Conservation (phyloP, 2,329 filamentous ascomycete species). For the Verticillium dahliae region DNA sequence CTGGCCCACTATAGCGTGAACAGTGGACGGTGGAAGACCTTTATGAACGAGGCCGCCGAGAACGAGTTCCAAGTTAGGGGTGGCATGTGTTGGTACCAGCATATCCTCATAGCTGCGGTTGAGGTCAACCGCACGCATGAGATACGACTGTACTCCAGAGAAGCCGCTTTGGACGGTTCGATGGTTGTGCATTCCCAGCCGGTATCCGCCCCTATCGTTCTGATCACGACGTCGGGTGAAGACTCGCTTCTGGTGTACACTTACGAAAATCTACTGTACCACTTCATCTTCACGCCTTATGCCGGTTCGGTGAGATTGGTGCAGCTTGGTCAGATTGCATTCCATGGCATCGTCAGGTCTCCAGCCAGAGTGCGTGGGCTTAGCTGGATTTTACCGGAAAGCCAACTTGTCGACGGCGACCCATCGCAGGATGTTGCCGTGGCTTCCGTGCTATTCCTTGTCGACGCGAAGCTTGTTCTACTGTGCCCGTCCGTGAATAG, state of each 20-base stretch:
- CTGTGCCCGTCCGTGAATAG: constrained; percentile 81
- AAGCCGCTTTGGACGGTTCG: constrained; percentile 67
- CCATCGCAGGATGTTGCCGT: constrained; percentile 92
- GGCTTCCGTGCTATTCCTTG: constrained; percentile 90
- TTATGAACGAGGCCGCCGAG: constrained; percentile 72
- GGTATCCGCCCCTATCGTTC: constrained; percentile 79
- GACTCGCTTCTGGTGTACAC: constrained; percentile 96
- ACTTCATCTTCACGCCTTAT: constrained; percentile 78
- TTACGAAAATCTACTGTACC: constrained; percentile 90
- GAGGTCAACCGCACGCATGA: constrained; percentile 78
- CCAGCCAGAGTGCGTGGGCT: constrained; percentile 87
- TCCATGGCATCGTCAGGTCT: constrained; percentile 92
- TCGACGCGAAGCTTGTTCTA: constrained; percentile 92
- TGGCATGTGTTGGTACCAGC: constrained; percentile 98
- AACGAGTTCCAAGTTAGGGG: constrained; percentile 89
- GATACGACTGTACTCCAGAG: constrained; percentile 87
- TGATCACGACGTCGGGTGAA: constrained; percentile 82
- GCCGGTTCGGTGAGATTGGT: constrained; percentile 68
- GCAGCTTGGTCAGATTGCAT: constrained; percentile 95
- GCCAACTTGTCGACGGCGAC: constrained; percentile 82
- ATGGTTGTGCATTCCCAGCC: constrained; percentile 70
- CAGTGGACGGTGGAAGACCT: constrained; percentile 93
- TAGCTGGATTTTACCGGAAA: constrained; percentile 92
- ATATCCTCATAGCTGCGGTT: constrained; percentile 89
- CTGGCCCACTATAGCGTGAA: constrained; percentile 93